phyloP scores from a whole-genome alignment of 129 eudicot species.

The Tagetes patula region DNA sequence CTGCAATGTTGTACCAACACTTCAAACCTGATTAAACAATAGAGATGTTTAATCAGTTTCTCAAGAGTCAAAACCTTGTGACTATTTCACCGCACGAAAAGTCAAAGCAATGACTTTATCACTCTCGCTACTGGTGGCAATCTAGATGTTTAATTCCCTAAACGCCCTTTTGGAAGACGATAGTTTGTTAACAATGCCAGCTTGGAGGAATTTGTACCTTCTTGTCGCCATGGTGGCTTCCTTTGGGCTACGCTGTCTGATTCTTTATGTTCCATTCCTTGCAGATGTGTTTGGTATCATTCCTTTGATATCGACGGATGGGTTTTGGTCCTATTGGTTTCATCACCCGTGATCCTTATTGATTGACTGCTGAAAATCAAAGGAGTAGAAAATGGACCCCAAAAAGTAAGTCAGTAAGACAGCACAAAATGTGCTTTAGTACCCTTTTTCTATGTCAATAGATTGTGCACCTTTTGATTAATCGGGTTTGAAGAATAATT shows the following conservation, averaged over 20 bases:
- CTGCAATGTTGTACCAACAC: constrained; percentile 52
- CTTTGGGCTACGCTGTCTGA: constrained; percentile 60
- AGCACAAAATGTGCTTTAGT: constrained; percentile 15
- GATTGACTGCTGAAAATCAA: constrained; percentile 53
- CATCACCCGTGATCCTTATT: constrained; percentile 66
- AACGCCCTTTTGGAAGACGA: constrained; percentile 77
- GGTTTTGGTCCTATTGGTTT: constrained; percentile 58
- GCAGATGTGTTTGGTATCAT: constrained; percentile 65
- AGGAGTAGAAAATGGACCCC: constrained; percentile 42
- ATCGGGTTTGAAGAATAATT: neutral
- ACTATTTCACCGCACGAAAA: constrained; percentile 67
- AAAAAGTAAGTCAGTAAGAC: constrained; percentile 51
- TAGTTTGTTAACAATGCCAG: constrained; percentile 69
- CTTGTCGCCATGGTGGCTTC: constrained; percentile 64
- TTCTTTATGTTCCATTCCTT: constrained; percentile 64
- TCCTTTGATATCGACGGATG: constrained; percentile 54
- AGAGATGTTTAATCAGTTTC: constrained; percentile 36
- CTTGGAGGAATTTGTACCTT: constrained; percentile 80
- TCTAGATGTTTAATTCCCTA: constrained; percentile 76
- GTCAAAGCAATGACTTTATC: constrained; percentile 75
- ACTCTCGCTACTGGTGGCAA: constrained; percentile 71
- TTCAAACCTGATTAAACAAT: constrained; percentile 45
- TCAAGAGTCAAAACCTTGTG: constrained; percentile 71
- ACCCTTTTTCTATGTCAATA: constrained; percentile 8
- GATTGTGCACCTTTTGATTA: neutral